Percentiles rank a stretch among this genome's conserved stretches.
Evolutionary conservation across 1,139 yeast species (phyloP).

Genomic region (Martiniozyma asiatica): DNA sequence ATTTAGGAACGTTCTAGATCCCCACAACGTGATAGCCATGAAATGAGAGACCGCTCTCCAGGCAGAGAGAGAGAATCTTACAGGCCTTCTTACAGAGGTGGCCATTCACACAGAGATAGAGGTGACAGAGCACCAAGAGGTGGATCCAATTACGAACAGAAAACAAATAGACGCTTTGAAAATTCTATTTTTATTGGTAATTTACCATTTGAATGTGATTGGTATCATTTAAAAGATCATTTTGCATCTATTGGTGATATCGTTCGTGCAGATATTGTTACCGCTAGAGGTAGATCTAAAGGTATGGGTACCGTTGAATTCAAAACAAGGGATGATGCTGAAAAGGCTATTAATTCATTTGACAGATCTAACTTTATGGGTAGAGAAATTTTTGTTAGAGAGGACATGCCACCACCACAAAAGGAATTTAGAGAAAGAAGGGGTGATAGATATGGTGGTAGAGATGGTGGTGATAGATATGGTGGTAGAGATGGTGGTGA

Average conservation of each 20-base stretch:
- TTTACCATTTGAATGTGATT: constrained; percentile 52
- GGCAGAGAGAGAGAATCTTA: constrained; percentile 7
- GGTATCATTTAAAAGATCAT: constrained; percentile 46
- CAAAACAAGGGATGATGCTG: constrained; percentile 53
- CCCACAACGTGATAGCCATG: constrained; percentile 18
- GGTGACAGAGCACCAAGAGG: constrained; percentile 11
- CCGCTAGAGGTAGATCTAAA: constrained; percentile 72
- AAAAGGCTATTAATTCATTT: constrained; percentile 58
- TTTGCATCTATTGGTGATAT: constrained; percentile 60
- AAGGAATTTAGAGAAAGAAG: constrained; percentile 12
- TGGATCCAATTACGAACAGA: constrained; percentile 17
- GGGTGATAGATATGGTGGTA: constrained; percentile 7
- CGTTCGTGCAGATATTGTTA: constrained; percentile 76
- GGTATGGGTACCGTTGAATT: constrained; percentile 95
- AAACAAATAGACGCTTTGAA: constrained; percentile 48
- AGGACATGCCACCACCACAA: constrained; percentile 72
- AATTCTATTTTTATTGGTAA: constrained; percentile 67
- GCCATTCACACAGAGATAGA: constrained; percentile 6
- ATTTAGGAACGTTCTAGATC: constrained; percentile 24
- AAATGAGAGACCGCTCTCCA: constrained; percentile 13
- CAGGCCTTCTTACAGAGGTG: constrained; percentile 10
- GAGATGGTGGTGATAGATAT: constrained; percentile 2
- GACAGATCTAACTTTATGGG: constrained; percentile 62
- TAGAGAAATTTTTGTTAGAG: constrained; percentile 83
- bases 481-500: constrained; percentile 4